Evolutionary conservation across 2,329 filamentous ascomycete species (phyloP), one percentile per base, ranked within the genome.

Genomic region (Neofusicoccum ribis): DNA sequence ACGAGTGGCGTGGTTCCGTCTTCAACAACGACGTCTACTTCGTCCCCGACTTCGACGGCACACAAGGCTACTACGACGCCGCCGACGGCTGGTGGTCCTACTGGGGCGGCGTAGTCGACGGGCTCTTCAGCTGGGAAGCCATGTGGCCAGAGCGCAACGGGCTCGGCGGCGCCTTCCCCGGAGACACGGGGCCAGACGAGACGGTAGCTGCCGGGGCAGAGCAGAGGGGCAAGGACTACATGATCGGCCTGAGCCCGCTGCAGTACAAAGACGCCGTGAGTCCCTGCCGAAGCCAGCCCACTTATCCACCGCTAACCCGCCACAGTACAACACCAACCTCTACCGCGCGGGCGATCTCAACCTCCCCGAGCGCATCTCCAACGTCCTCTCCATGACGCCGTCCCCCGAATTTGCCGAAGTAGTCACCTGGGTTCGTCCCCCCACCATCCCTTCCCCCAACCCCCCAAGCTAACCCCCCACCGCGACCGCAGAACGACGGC

Each of bases 51-150:
- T 71, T 71, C 20, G 69, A 66, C 36, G 51, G 41, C 1, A 69
- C 72, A 34, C 54, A 64, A 5, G 72, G 71, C 54, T 79, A 79
- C 67, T 78, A 78, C 63, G 69, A 68, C 51, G 66, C 72, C 60
- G 69, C 72, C 20, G 46, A 67, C 0, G 66, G 46, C 1, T 76
- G 72, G 67, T 73, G 74, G 66, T 60, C 69, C 31, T 70, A 69
- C 39, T 79, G 76, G 74, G 70, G 69, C 34, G 68, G 67, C 60
- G 68, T 72, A 1, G 59, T 79, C 15, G 76, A 79, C 62, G 76
- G 77, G 8, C 67, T 78, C 3, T 78, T 78, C 64, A 77, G 71
- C 69, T 79, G 77, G 77, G 77, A 79, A 69, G 72, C 74, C 1
- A 69, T 74, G 27, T 79, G 77, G 77, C 75, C 77, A 1, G 50